These are phyloP conservation scores for Hypomyces rosellus DNA, from an alignment of 2,329 filamentous ascomycete genomes.

Conservation along the genomic window DNA sequence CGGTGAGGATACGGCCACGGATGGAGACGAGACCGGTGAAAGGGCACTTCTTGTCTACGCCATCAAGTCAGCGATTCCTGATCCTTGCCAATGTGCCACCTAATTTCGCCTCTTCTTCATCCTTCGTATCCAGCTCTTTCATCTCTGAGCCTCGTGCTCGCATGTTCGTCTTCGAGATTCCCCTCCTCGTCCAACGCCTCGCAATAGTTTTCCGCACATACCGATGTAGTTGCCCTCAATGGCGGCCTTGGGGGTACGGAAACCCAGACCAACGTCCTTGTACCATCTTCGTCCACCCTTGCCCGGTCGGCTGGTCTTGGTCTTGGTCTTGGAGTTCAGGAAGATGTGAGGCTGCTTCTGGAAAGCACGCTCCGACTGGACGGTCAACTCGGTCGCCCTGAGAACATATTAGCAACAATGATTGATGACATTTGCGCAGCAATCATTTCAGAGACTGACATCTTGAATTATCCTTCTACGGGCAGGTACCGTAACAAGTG, in stretches of 20 bases:
- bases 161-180: background rate
- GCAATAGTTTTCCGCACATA: conserved; percentile 50
- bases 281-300: conserved; percentile 93
- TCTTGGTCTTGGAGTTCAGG: conserved; percentile 92
- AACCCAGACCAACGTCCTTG: conserved; percentile 99
- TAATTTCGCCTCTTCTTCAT: background rate
- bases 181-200: conserved; percentile 5
- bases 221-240: conserved; percentile 99
- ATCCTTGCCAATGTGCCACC: background rate
- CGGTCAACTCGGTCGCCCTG: conserved; percentile 98
- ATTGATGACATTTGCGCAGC: conserved; percentile 14
- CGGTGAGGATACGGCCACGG: conserved; percentile 99
- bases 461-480: conserved; percentile 38
- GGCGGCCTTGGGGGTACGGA: conserved; percentile 96
- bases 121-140: background rate
- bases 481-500: conserved; percentile 32
- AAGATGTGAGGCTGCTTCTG: conserved; percentile 99
- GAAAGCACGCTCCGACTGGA: conserved; percentile 99
- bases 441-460: conserved; percentile 28
- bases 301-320: conserved; percentile 76
- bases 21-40: conserved; percentile 99
- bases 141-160: background rate
- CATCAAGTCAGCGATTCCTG: conserved; percentile 20
- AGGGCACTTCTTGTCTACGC: conserved; percentile 98
- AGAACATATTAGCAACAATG: conserved; percentile 26